Evolutionary conservation across 192 early-diverging fungal species (phyloP), one percentile per base, ranked within the genome.

Genomic region (Entomortierella parvispora): DNA sequence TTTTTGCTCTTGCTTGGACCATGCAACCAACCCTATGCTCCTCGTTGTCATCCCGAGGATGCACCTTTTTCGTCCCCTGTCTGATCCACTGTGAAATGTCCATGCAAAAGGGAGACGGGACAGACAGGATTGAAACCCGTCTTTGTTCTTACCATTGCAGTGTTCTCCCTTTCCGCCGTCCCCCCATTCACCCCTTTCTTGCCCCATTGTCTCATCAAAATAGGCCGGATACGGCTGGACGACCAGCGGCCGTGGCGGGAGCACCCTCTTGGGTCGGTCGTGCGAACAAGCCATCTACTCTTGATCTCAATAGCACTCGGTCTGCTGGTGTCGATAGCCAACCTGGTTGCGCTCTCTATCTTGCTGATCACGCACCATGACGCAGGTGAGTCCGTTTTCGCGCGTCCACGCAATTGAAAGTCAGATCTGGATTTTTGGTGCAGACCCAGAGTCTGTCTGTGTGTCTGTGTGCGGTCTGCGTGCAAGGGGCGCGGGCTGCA

Each of bases 161-260:
- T 12, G 12, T 40, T 29, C 17, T 18, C 52, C 34, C 10, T 56
- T 56, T 25, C 2, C 50, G 15, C 50, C 50, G 17, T 56, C 9
- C 18, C 23, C n/a, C 32, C 32, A 26, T 18, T 56, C 31, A 10
- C 14, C 4, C 53, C 17, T 26, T 11, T 25, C 28, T 59, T 59
- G 40, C 32, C 32, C n/a, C 9, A 14, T 26, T 33, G 1, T 34
- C 55, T 58, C 20, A 6, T 7, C 12, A 10, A 31, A 10, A 18
- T 58, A 76, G 71, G 71, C 2, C 57, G 71, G 29, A 76, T 76
- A 28, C 71, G 44, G 12, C 47, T 76, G 32, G 29, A 58, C 26
- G 53, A 62, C 49, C 58, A 46, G 26, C 31, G 53, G 26, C 59
- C 58, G 32, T 67, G 71, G 71, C 50, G 49, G 22, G 64, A 76